Evolutionary conservation across 164 flowering plant species (phyloP), one percentile per base, ranked within the genome.

Genomic region (Vitis labrusca): DNA sequence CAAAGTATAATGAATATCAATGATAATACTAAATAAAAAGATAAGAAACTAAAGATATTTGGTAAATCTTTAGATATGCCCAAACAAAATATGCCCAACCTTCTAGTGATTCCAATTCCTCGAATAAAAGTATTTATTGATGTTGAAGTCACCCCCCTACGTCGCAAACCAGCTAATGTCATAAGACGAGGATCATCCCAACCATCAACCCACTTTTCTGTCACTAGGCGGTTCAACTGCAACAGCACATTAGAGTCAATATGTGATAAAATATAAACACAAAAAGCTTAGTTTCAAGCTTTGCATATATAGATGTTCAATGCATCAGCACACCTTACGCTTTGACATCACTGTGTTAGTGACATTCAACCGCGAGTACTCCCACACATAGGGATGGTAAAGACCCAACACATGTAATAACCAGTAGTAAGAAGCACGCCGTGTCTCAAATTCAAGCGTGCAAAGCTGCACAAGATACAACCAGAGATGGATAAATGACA

Each of bases 111-210:
- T 69, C 99, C 99, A 71, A 91, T 84, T 74, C 99, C 99, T 62
- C 91, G 85, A 72, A 95, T 85, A 80, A 93, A 95, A 70, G 93
- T 68, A 82, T 92, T 96, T 44, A 96, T 96, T 44, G 99, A 75
- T 63, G 89, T 85, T 69, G 97, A 70, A 53, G 97, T 85, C 68
- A 93, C 89, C 67, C 99, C 99, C 66, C 98, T 86, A 61, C 98
- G 91, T 12, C 94, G 73, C 74, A 96, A 82, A 75, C 97, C 99
- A 83, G 98, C 97, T 23, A 96, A 85, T 50, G 99, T 96, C 97
- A 93, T 88, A 47, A 96, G 83, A 50, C 98, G 97, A 8, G 99
- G 99, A 73, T 96, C 99, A 84, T 96, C 99, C 99, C 99, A 96
- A 52, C 99, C 97, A 78, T 90, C 97, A 74, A 96, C 98, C 89